Evolutionary conservation across 441 rosid species (phyloP), one percentile per base, ranked within the genome.

Genomic region (Cnidoscolus chayamansa): DNA sequence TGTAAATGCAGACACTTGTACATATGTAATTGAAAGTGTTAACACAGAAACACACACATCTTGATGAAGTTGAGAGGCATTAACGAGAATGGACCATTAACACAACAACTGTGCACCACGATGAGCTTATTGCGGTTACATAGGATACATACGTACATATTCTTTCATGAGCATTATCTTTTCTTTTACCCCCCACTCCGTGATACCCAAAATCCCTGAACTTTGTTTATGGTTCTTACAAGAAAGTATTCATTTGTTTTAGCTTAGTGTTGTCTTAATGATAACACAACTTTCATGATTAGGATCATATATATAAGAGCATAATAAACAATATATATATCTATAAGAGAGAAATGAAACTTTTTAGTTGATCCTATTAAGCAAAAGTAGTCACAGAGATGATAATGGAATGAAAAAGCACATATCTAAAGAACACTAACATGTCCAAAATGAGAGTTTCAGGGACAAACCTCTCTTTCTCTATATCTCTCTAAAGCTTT

Each of bases 381-480:
- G 65, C 65, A 57, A 70, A 60, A 57, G 51, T 65, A 37, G 20
- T 35, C 68, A 58, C 10, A 57, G 45, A 57, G 63, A 59, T 64
- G 58, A 53, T 50, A 71, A 37, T n/a, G 48, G 1, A 0, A 30
- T n/a, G n/a, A 0, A 1, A 57, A 25, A 25, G 56, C 56, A 30
- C 8, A 31, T 70, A 12, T 68, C n/a, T 25, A 72, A 70, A 67
- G 64, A 75, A 74, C 48, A 16, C 43, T 50, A 71, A 72, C 25
- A 71, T 66, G 56, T 72, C 60, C 17, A 70, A 60, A 37, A 73
- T 54, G 63, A 70, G 80, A 77, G 78, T 76, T 76, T 30, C 32
- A 73, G 70, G 55, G 73, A 81, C 84, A 78, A 83, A 82, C 87
- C 87, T 83, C 81, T 43, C 17, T 51, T 0, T 59, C 45, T 40